phyloP scores from a whole-genome alignment of 208 protist species.

The Polymyxa betae region DNA sequence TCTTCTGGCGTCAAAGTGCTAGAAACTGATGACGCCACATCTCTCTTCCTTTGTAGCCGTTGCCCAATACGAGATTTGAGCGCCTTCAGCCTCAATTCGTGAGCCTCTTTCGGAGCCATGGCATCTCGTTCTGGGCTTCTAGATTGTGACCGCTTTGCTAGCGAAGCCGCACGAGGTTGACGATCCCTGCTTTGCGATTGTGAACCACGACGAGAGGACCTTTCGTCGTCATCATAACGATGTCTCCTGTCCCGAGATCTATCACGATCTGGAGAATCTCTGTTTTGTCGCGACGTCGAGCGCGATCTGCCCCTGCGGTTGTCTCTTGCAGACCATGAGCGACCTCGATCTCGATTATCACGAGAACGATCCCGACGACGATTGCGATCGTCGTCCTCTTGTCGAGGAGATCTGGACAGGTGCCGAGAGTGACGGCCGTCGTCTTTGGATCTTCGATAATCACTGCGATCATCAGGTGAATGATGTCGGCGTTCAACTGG shows the following conservation, averaged over 20 bases:
- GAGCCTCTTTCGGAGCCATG: neutral
- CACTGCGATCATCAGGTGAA: too few relatives aligned
- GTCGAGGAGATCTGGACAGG: neutral
- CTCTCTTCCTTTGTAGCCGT: neutral
- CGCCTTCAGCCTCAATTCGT: neutral
- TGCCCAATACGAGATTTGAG: neutral
- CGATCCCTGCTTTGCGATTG: neutral
- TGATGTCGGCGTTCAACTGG: too few relatives aligned
- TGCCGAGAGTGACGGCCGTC: neutral
- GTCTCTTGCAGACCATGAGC: neutral
- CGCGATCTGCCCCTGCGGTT: neutral
- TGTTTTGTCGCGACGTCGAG: neutral
- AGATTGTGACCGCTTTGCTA: neutral
- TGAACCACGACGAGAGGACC: neutral
- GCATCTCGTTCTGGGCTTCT: neutral
- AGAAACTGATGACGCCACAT: neutral
- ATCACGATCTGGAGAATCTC: neutral
- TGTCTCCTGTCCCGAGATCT: neutral
- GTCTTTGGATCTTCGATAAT: too few relatives aligned
- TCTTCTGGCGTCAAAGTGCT: conserved; percentile 1
- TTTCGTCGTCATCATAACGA: neutral
- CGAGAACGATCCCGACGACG: too few relatives aligned
- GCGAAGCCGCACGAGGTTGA: neutral
- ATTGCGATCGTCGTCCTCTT: neutral
- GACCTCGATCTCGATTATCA: neutral